Evolutionary conservation across 176 grass and related monocot genomes (phyloP).

Genomic region (Bothriochloa decipiens): DNA sequence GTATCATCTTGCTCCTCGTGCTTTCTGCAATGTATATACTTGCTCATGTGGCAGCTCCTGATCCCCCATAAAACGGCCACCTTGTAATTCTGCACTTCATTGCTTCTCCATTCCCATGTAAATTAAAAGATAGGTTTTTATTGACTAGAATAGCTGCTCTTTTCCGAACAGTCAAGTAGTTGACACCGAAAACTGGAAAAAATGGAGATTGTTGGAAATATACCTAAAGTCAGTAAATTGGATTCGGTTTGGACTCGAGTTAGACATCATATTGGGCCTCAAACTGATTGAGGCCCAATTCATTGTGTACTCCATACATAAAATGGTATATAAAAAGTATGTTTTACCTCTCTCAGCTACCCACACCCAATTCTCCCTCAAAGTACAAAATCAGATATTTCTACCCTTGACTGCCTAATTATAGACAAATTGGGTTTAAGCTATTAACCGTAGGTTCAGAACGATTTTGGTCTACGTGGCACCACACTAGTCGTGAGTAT

Average conservation of each 20-base stretch:
- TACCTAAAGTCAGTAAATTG: neutral
- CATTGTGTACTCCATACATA: neutral
- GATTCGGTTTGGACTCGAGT: neutral
- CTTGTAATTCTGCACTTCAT: slow-evolving; percentile 40
- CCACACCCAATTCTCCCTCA: too few relatives aligned
- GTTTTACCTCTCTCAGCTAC: neutral
- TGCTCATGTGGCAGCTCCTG: slow-evolving; percentile 52
- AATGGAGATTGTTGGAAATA: neutral
- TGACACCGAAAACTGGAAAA: neutral
- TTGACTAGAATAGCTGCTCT: slow-evolving; percentile 19
- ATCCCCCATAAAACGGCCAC: slow-evolving; percentile 44
- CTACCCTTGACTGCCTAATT: too few relatives aligned
- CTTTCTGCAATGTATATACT: slow-evolving; percentile 71
- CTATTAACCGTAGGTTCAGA: too few relatives aligned
- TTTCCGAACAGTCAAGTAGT: neutral
- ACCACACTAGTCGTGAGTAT: too few relatives aligned
- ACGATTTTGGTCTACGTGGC: too few relatives aligned
- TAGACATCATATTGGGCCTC: neutral
- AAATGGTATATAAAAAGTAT: neutral
- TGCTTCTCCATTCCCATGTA: slow-evolving; percentile 41
- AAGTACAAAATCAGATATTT: too few relatives aligned
- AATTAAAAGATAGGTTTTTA: slow-evolving; percentile 37
- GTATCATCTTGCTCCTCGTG: slow-evolving; percentile 40
- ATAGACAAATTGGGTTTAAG: too few relatives aligned
- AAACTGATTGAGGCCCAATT: neutral